Percentiles rank a stretch among this genome's conserved stretches.
phyloP scores from a whole-genome alignment of 331 rosid genomes.

The Saraca asoca region DNA sequence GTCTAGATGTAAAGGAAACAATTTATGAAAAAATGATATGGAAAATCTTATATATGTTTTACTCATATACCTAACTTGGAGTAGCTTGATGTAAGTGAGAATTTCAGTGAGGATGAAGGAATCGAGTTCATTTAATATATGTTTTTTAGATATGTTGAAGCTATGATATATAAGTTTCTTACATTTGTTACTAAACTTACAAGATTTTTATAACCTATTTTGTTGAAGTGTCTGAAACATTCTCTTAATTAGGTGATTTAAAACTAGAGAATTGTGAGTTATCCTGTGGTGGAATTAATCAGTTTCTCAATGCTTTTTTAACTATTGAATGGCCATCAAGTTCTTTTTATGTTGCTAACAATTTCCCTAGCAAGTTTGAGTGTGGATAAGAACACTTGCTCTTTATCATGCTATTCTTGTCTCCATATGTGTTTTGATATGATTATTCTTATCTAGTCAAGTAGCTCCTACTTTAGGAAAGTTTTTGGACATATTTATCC shows the following conservation, averaged over 20 bases:
- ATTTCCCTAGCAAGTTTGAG: conserved; percentile 85
- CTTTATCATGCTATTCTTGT: conserved; percentile 31
- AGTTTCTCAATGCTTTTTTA: conserved; percentile 57
- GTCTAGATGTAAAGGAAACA: conserved; percentile 63
- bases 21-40: conserved; percentile 60
- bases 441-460: conserved; percentile 51
- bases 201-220: conserved; percentile 75
- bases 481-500: conserved; percentile 52
- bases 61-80: conserved; percentile 69
- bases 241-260: conserved; percentile 55
- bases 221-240: conserved; percentile 50
- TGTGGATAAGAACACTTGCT: conserved; percentile 26
- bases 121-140: conserved; percentile 57
- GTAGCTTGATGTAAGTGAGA: conserved; percentile 87
- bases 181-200: conserved; percentile 42
- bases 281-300: conserved; percentile 57
- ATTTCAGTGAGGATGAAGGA: conserved; percentile 74
- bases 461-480: conserved; percentile 70
- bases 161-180: conserved; percentile 34
- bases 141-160: conserved; percentile 21
- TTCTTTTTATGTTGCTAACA: conserved; percentile 80
- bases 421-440: conserved; percentile 28
- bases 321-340: conserved; percentile 58
- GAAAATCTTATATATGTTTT: conserved; percentile 67
- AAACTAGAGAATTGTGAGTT: conserved; percentile 70